Evolutionary conservation across 208 protist genomes (phyloP), one percentile per base, ranked within the genome.

Genomic region (Endotrypanum monterogeii): DNA sequence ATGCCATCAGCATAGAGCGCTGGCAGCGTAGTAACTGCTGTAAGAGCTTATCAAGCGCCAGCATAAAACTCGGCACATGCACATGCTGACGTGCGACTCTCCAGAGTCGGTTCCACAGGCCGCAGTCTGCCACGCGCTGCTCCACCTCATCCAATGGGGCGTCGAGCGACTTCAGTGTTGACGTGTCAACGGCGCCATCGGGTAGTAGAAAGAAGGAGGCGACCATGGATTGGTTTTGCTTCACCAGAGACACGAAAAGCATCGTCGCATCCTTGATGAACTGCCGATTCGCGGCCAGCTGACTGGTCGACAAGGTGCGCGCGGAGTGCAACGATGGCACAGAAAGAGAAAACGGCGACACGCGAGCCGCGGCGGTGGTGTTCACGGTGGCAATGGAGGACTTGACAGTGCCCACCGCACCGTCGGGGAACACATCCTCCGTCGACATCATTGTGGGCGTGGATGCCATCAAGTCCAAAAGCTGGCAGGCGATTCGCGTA

Each of bases 121-220:
- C 71, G 58, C 52, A 60, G 63, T 74, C 69, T 41, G 79, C 65
- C n/a, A 63, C 79, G 11, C 51, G 56, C 60, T 68, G 56, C 74
- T 87, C 85, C 16, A 55, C 52, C 54, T 62, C 68, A 71, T 86
- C 76, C 48, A 83, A 52, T 37, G 82, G 85, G 7, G 78, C 76
- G 58, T 83, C 79, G 32, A 82, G 63, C 37, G 81, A 41, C 76
- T 89, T 89, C 74, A 89, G 32, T 46, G 74, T 80, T 16, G n/a
- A 76, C 3, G 67, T 32, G 69, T 62, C 67, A 20, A 72, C 25
- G 50, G 79, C 75, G 39, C 71, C 72, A 61, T 90, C 86, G 3
- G 86, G 86, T 23, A 90, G 74, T 12, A 88, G 60, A 5, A 90
- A 66, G 66, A 90, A 86, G 41, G 69, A 56, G 55, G 77, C 18